Conservation (phyloP, 768 basidiomycete genomes). For the Lanmaoa pseudosensibilis region DNA sequence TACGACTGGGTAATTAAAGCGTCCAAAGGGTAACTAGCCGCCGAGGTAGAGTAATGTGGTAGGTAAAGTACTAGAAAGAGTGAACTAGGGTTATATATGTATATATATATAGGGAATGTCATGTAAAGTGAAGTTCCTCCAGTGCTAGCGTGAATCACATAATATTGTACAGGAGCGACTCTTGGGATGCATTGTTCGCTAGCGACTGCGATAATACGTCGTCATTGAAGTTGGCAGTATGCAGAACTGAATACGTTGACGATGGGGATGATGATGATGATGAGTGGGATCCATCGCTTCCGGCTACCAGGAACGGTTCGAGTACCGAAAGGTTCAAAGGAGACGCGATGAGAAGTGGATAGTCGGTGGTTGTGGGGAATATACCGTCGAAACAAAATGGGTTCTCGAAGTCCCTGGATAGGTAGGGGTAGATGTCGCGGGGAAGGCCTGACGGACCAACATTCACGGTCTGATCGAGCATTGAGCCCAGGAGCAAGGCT, state of each 20-base stretch:
- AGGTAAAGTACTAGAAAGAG: conserved; percentile 13
- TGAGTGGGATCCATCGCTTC: conserved; percentile 18
- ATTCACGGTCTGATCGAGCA: conserved; percentile 3
- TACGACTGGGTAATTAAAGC: neutral
- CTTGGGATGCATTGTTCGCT: conserved; percentile 9
- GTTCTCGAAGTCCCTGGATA: neutral
- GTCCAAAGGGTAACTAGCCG: conserved; percentile 3
- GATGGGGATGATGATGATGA: conserved; percentile 24
- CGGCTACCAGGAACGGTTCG: conserved; percentile 17
- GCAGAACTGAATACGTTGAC: conserved; percentile 24
- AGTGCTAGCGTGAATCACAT: conserved; percentile 16
- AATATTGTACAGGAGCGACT: conserved; percentile 13
- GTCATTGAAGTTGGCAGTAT: conserved; percentile 8
- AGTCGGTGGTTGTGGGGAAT: conserved; percentile 4
- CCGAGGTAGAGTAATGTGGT: neutral
- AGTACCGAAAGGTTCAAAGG: conserved; percentile 9
- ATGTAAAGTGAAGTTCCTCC: neutral
- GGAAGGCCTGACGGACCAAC: neutral
- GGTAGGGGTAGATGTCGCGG: conserved; percentile 3
- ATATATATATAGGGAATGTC: neutral
- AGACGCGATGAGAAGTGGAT: conserved; percentile 6
- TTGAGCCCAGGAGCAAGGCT: neutral
- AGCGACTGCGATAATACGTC: conserved; percentile 9
- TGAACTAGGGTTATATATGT: neutral
- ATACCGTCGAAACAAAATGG: conserved; percentile 5